phyloP scores from a whole-genome alignment of 768 basidiomycete species.

The Chalciporus chontae region DNA sequence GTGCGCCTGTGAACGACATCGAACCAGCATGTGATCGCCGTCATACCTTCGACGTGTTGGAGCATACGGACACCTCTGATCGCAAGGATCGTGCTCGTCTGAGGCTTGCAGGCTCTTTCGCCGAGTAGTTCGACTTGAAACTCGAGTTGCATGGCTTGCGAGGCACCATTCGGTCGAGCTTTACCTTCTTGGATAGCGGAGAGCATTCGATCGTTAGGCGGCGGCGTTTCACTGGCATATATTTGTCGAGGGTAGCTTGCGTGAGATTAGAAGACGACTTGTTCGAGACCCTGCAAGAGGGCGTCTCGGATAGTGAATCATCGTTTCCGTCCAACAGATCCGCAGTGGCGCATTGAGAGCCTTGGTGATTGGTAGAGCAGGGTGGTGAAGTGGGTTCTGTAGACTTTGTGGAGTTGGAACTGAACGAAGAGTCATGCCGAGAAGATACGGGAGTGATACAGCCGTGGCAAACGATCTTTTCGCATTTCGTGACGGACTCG shows the following conservation, averaged over 20 bases:
- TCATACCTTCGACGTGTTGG: constrained; percentile 9
- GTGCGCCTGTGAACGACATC: not conserved
- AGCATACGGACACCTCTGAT: constrained; percentile 24
- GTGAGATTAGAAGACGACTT: not conserved
- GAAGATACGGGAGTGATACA: not conserved
- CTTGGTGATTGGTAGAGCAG: not conserved
- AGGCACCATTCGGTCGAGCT: constrained; percentile 6
- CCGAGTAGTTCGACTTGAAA: constrained; percentile 15
- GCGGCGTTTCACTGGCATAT: constrained; percentile 14
- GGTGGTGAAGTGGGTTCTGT: not conserved
- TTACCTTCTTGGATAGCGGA: constrained; percentile 16
- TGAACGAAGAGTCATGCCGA: not conserved
- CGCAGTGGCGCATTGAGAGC: not conserved
- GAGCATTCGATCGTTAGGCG: constrained; percentile 1
- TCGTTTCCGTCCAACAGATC: not conserved
- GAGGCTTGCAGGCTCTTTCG: constrained; percentile 37
- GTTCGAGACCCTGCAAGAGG: not conserved
- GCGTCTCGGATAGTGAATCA: not conserved
- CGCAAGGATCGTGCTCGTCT: constrained; percentile 39
- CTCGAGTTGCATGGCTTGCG: not conserved
- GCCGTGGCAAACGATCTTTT: not conserved
- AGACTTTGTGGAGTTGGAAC: not conserved
- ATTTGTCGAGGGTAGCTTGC: not conserved
- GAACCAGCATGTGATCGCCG: not conserved
- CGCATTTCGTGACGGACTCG: not conserved